These are phyloP conservation scores for Planoprotostelium fungivorum DNA, from an alignment of 78 protist species.

Conservation along the genomic window DNA sequence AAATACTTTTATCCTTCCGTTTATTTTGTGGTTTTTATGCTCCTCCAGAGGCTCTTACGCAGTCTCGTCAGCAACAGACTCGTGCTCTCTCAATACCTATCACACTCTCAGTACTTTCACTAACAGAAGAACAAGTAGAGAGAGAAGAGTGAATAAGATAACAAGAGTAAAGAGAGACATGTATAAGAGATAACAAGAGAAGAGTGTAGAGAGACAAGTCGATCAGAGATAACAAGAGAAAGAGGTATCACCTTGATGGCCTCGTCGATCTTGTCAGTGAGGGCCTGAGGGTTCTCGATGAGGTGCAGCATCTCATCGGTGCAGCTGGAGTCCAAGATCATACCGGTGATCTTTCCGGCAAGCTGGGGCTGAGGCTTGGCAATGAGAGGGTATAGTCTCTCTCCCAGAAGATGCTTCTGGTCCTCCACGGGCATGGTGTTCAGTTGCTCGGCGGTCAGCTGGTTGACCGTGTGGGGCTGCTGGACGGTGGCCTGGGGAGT, in stretches of 20 bases:
- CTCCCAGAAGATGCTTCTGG: constrained; percentile 58
- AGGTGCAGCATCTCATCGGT: constrained; percentile 51
- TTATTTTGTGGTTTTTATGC: too few relatives aligned
- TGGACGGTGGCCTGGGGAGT: background rate
- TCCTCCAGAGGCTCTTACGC: too few relatives aligned
- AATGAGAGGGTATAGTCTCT: constrained; percentile 58
- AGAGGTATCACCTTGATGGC: constrained; percentile 36
- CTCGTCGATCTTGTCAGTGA: constrained; percentile 59
- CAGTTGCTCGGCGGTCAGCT: constrained; percentile 18
- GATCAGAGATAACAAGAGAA: too few relatives aligned
- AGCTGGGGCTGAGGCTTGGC: constrained; percentile 54
- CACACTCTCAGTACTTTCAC: too few relatives aligned
- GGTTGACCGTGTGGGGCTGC: constrained; percentile 15
- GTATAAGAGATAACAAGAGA: too few relatives aligned
- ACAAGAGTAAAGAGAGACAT: too few relatives aligned
- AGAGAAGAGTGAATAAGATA: too few relatives aligned
- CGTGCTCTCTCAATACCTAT: too few relatives aligned
- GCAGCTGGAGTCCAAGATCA: constrained; percentile 63
- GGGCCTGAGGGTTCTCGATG: constrained; percentile 30
- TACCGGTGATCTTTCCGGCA: constrained; percentile 78
- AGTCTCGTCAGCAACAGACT: too few relatives aligned
- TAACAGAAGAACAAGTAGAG: too few relatives aligned
- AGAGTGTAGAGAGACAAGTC: too few relatives aligned
- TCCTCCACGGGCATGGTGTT: constrained; percentile 33
- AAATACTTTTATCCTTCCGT: too few relatives aligned